Conservation (phyloP, 2,329 filamentous ascomycete species). For the Rasamsonia emersonii region DNA sequence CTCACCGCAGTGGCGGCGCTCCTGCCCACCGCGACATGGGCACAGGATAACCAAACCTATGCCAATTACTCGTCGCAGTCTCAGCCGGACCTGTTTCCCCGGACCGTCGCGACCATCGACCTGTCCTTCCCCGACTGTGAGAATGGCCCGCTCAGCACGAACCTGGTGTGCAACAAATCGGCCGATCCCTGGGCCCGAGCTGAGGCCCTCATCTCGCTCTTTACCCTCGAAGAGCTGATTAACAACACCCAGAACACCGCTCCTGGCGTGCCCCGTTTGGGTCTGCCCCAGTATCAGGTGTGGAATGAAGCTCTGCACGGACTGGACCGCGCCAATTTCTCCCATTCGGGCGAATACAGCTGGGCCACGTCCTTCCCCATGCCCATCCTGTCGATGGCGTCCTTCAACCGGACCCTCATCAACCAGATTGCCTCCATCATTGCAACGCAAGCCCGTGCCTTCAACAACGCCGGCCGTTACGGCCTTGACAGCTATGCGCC, state of each 20-base stretch:
- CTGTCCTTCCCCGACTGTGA: constrained; percentile 42
- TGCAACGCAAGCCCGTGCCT: constrained; percentile 55
- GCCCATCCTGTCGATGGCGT: constrained; percentile 54
- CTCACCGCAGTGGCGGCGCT: constrained; percentile 15
- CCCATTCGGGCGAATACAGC: constrained; percentile 44
- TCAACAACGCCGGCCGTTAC: constrained; percentile 50
- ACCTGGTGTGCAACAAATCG: constrained; percentile 43
- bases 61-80: constrained; percentile 18
- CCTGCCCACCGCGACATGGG: constrained; percentile 13
- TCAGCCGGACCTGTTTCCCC: constrained; percentile 17
- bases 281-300: constrained; percentile 51
- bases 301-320: constrained; percentile 56
- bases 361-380: constrained; percentile 58
- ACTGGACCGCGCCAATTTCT: constrained; percentile 51
- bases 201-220: constrained; percentile 41
- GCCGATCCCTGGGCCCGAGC: constrained; percentile 34
- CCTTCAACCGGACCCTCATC: constrained; percentile 57
- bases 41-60: constrained; percentile 20
- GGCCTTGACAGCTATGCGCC: constrained; percentile 41
- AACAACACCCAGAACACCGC: constrained; percentile 43
- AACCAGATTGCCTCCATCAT: constrained; percentile 45
- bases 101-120: constrained; percentile 14
- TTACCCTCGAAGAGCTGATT: constrained; percentile 48
- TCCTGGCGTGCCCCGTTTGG: constrained; percentile 47
- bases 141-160: constrained; percentile 42